A percentile compares a stretch with the other conserved stretches of the same genome.
These are phyloP conservation scores for Tricholoma sp. DNA, from an alignment of 768 basidiomycete genomes.

Conservation along the genomic window DNA sequence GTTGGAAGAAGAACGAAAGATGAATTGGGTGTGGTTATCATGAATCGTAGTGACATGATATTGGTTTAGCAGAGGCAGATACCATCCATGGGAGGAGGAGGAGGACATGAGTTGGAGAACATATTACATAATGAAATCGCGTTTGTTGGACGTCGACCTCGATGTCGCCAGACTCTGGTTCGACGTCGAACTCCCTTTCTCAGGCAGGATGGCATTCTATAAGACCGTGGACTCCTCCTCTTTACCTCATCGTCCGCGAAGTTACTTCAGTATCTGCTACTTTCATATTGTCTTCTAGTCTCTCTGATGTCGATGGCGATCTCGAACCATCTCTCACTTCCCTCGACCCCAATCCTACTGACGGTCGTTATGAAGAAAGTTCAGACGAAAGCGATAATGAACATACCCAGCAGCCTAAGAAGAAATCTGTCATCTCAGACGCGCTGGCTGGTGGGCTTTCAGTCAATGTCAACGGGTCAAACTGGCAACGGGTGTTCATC, in stretches of 20 bases:
- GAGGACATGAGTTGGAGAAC: too few species aligned
- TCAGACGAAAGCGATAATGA: conserved; percentile 26
- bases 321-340: conserved; percentile 39
- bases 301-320: conserved; percentile 32
- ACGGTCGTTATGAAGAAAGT: conserved; percentile 33
- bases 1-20: too few species aligned
- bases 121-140: neutral
- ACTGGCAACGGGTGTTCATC: conserved; percentile 76
- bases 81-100: too few species aligned
- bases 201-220: conserved; percentile 61
- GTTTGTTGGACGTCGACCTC: neutral
- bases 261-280: conserved; percentile 84
- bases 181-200: conserved; percentile 14
- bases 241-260: conserved; percentile 70
- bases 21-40: too few species aligned
- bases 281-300: conserved; percentile 60
- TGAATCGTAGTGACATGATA: too few species aligned
- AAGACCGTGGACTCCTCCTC: conserved; percentile 68
- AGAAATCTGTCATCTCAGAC: conserved; percentile 51
- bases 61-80: too few species aligned
- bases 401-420: conserved; percentile 19
- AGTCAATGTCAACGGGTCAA: conserved; percentile 73
- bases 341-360: conserved; percentile 29
- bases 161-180: conserved; percentile 23
- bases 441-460: conserved; percentile 69